phyloP scores from a whole-genome alignment of 1,139 yeast species.

The Barnettozyma hawaiiensis region DNA sequence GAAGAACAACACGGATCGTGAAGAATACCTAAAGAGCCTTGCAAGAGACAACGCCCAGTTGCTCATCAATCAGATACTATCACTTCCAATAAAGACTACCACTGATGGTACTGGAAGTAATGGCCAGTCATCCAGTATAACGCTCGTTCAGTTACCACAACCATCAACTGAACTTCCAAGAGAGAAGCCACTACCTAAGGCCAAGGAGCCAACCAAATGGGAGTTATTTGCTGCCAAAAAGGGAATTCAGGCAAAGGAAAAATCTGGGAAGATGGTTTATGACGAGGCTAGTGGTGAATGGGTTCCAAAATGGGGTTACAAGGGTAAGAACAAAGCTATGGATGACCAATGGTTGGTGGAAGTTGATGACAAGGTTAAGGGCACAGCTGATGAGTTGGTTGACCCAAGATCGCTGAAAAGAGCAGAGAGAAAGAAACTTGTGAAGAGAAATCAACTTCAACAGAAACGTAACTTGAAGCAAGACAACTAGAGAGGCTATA shows the following conservation, averaged over 20 bases:
- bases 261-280: slow-evolving; percentile 82
- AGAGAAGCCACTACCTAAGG: slow-evolving; percentile 92
- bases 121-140: slow-evolving; percentile 66
- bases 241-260: slow-evolving; percentile 88
- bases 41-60: slow-evolving; percentile 93
- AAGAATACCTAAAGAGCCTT: slow-evolving; percentile 56
- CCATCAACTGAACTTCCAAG: slow-evolving; percentile 83
- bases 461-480: slow-evolving; percentile 74
- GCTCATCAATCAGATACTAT: slow-evolving; percentile 80
- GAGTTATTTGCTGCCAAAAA: slow-evolving; percentile 92
- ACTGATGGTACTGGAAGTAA: slow-evolving; percentile 63
- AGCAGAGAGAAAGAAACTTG: slow-evolving; percentile 76
- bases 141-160: slow-evolving; percentile 79
- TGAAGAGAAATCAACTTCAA: slow-evolving; percentile 82
- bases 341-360: slow-evolving; percentile 97
- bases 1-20: slow-evolving; percentile 47
- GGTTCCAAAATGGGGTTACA: slow-evolving; percentile 99
- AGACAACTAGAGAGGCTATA: slow-evolving; percentile 6
- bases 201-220: slow-evolving; percentile 93
- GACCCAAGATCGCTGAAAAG: slow-evolving; percentile 83
- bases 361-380: slow-evolving; percentile 68
- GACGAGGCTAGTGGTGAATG: slow-evolving; percentile 90
- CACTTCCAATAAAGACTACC: slow-evolving; percentile 82
- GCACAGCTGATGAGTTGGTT: slow-evolving; percentile 63
- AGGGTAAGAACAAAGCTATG: slow-evolving; percentile 81